phyloP scores from a whole-genome alignment of 2,329 filamentous ascomycete species.

The Neopestalotiopsis sp. region DNA sequence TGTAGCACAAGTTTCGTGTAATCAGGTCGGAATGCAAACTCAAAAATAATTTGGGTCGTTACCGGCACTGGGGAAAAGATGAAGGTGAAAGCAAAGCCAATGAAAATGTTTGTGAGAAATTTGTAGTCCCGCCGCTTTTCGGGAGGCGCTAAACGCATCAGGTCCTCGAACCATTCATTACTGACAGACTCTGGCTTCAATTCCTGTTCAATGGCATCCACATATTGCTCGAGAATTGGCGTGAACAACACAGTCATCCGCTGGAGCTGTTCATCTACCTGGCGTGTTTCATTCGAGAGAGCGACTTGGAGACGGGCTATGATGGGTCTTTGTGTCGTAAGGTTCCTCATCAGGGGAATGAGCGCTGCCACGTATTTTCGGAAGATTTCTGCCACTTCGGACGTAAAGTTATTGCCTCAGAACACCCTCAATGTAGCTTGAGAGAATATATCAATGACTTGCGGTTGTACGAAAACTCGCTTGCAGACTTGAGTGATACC shows the following conservation, averaged over 20 bases:
- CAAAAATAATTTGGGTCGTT: background rate
- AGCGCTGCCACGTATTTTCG: background rate
- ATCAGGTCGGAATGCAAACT: background rate
- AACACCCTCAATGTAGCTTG: background rate
- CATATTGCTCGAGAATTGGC: background rate
- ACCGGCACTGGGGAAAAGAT: background rate
- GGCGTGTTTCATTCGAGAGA: background rate
- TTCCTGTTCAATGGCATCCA: background rate
- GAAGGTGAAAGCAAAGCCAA: conserved; percentile 9
- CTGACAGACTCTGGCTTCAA: background rate
- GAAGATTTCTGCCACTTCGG: background rate
- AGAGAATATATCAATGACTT: background rate
- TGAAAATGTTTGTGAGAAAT: conserved; percentile 9
- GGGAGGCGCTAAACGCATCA: background rate
- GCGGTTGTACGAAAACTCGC: background rate
- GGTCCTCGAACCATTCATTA: background rate
- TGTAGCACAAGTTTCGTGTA: background rate
- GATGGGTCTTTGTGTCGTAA: background rate
- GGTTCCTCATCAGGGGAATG: conserved; percentile 1
- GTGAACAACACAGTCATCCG: background rate
- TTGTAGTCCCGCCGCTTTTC: background rate
- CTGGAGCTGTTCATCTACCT: background rate
- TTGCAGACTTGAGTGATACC: background rate
- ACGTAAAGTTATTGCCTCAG: background rate
- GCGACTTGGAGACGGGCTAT: background rate